Evolutionary conservation across 495 filamentous ascomycete species (phyloP).

Genomic region (Antarctomyces pellizariae): DNA sequence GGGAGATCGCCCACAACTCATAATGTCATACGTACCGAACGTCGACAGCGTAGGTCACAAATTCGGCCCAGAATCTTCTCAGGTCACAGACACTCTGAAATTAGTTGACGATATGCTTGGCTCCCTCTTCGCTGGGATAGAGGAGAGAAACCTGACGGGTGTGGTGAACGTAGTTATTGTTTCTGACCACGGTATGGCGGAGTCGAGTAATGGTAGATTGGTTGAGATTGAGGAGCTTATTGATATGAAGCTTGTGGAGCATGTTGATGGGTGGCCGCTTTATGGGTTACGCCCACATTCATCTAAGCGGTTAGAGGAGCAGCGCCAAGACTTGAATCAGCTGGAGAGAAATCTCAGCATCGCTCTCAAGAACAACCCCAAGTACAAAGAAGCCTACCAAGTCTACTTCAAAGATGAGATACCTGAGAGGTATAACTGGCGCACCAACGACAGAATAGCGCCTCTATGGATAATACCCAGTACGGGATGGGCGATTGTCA

Average conservation of each 20-base stretch:
- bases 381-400: too few relatives aligned
- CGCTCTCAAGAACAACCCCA: conserved; percentile 30
- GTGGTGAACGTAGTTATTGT: conserved; percentile 96
- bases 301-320: too few relatives aligned
- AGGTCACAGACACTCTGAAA: conserved; percentile 50
- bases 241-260: conserved; percentile 46
- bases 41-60: conserved; percentile 70
- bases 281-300: conserved; percentile 68
- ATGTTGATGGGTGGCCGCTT: conserved; percentile 86
- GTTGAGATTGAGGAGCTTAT: conserved; percentile 86
- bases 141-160: conserved; percentile 59
- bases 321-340: conserved; percentile 29
- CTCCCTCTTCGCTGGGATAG: conserved; percentile 46
- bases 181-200: conserved; percentile 95
- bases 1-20: conserved; percentile 52
- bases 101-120: conserved; percentile 62
- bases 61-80: conserved; percentile 84
- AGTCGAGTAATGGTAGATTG: conserved; percentile 55
- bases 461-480: conserved; percentile 85
- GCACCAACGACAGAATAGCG: conserved; percentile 64
- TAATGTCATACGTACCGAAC: conserved; percentile 84
- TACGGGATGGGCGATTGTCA: conserved; percentile 72
- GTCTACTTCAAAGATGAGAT: conserved; percentile 71
- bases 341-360: conserved; percentile 26
- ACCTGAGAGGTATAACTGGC: conserved; percentile 78